Conservation (phyloP, 768 basidiomycete species). For the Hericium erinaceus region DNA sequence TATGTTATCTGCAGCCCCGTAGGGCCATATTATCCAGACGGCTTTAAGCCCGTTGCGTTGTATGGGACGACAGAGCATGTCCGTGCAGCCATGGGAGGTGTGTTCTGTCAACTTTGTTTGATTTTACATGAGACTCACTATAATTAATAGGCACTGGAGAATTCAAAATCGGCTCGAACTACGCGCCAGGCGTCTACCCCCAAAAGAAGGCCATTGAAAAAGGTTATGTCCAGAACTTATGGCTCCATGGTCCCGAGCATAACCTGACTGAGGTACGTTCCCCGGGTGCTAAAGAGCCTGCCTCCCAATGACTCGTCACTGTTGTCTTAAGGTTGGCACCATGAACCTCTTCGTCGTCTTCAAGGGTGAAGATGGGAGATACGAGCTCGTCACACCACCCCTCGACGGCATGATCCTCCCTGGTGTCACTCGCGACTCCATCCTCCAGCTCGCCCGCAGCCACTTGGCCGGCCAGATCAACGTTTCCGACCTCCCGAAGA, state of each 20-base stretch:
- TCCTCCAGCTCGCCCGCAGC: constrained; percentile 27
- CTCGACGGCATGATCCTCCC: constrained; percentile 31
- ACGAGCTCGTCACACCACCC: constrained; percentile 17
- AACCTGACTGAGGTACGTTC: constrained; percentile 39
- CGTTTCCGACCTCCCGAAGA: constrained; percentile 17
- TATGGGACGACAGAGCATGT: constrained; percentile 71
- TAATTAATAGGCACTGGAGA: constrained; percentile 30
- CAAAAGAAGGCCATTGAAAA: constrained; percentile 54
- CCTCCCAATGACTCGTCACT: neutral
- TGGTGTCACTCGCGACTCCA: constrained; percentile 32
- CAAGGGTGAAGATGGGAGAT: constrained; percentile 42
- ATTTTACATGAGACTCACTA: neutral
- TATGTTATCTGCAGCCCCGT: constrained; percentile 38
- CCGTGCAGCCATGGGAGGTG: constrained; percentile 80
- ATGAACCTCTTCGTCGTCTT: constrained; percentile 80
- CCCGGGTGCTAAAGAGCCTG: constrained; percentile 15
- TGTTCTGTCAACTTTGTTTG: neutral
- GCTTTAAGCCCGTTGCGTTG: constrained; percentile 44
- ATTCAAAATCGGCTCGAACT: constrained; percentile 58
- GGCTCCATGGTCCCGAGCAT: constrained; percentile 61
- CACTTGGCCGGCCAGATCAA: constrained; percentile 23
- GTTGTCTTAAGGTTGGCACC: constrained; percentile 43
- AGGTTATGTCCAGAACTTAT: constrained; percentile 74
- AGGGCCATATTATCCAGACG: constrained; percentile 42
- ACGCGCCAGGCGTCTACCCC: constrained; percentile 51